phyloP scores from a whole-genome alignment of 2,329 filamentous ascomycete species.

The Apiospora sp. region DNA sequence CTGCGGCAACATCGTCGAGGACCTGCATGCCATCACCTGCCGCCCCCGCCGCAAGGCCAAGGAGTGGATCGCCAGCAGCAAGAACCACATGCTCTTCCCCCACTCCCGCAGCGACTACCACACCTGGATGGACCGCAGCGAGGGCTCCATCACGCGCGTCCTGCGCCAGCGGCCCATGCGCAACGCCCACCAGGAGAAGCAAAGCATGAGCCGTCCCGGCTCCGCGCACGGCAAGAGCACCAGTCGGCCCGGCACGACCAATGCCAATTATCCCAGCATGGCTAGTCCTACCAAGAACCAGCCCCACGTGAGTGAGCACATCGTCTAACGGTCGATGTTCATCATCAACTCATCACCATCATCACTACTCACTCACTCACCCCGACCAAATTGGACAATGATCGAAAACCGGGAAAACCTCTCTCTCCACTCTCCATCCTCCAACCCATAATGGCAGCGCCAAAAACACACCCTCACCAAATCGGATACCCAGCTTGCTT shows the following conservation, averaged over 20 bases:
- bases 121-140: slow-evolving; percentile 41
- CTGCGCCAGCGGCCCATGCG: slow-evolving; percentile 37
- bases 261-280: slow-evolving; percentile 14
- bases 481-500: slow-evolving; percentile 9
- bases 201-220: neutral
- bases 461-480: neutral
- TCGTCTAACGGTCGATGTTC: neutral
- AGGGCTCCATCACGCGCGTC: slow-evolving; percentile 37
- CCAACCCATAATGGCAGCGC: neutral
- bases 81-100: slow-evolving; percentile 61
- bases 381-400: slow-evolving; percentile 7
- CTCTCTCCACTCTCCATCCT: slow-evolving; percentile 7
- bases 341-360: neutral
- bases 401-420: neutral
- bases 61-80: slow-evolving; percentile 55
- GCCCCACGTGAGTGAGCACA: neutral
- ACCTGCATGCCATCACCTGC: slow-evolving; percentile 66
- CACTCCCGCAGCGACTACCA: slow-evolving; percentile 43
- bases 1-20: slow-evolving; percentile 74
- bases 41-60: slow-evolving; percentile 57
- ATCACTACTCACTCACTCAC: neutral
- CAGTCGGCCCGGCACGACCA: neutral
- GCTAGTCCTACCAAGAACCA: neutral
- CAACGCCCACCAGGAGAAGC: slow-evolving; percentile 4
- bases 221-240: neutral